phyloP scores from a whole-genome alignment of 1,284 basidiomycete species.

The Laetiporus sulphureus region DNA sequence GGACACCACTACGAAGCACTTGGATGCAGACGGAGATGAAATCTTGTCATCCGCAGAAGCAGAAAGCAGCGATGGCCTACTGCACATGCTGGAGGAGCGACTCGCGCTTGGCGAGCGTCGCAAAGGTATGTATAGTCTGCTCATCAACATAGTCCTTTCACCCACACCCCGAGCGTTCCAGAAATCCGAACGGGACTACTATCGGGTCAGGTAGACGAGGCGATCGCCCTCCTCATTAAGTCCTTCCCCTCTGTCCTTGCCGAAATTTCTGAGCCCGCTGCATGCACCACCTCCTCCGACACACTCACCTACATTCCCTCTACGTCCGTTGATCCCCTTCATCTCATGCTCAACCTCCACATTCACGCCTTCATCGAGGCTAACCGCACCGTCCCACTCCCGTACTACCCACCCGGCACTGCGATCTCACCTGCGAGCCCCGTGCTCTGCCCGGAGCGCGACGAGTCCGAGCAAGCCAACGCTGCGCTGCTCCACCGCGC shows the following conservation, averaged over 20 bases:
- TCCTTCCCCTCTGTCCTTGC: slow-evolving; percentile 67
- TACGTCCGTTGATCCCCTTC: slow-evolving; percentile 61
- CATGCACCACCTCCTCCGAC: slow-evolving; percentile 8
- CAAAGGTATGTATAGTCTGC: slow-evolving; percentile 38
- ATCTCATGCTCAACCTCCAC: slow-evolving; percentile 76
- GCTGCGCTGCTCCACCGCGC: slow-evolving; percentile 44
- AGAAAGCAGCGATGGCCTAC: slow-evolving; percentile 18
- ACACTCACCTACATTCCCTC: slow-evolving; percentile 43
- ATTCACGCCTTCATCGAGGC: slow-evolving; percentile 81
- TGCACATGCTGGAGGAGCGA: slow-evolving; percentile 27
- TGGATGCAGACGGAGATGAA: slow-evolving; percentile 67
- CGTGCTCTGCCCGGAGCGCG: slow-evolving; percentile 9
- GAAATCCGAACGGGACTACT: slow-evolving; percentile 64
- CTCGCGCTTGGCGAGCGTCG: slow-evolving; percentile 46
- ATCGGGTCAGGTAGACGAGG: slow-evolving; percentile 62
- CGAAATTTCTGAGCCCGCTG: slow-evolving; percentile 16
- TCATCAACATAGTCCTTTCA: neutral
- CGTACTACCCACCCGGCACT: slow-evolving; percentile 30
- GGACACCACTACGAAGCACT: slow-evolving; percentile 53
- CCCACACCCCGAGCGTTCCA: slow-evolving; percentile 23
- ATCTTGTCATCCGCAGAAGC: slow-evolving; percentile 29
- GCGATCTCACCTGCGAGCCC: slow-evolving; percentile 8
- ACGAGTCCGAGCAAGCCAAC: slow-evolving; percentile 24
- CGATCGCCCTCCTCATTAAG: slow-evolving; percentile 54
- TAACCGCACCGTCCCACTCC: slow-evolving; percentile 63